A percentile compares a stretch with the other conserved stretches of the same genome.
Evolutionary conservation across 768 basidiomycete species (phyloP).

Genomic region (Cystobasidium onofrii): DNA sequence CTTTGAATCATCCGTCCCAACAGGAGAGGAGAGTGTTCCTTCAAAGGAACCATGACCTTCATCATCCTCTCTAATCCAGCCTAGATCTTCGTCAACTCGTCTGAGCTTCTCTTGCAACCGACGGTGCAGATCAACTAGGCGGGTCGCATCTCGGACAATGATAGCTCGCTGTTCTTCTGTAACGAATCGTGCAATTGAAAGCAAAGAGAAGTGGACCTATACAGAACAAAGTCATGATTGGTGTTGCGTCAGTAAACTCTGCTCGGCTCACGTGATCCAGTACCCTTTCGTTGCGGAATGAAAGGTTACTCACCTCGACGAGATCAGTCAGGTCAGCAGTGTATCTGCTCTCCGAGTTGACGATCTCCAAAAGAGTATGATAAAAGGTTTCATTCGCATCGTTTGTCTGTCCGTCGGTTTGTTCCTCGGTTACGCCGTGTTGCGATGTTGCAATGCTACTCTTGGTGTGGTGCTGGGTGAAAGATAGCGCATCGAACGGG

Average conservation of each 20-base stretch:
- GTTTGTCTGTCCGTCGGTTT: not conserved
- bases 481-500: not conserved
- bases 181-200: slow-evolving; percentile 38
- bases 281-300: no score
- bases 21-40: not conserved
- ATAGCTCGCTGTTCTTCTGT: slow-evolving; percentile 31
- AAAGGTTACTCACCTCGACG: slow-evolving; percentile 63
- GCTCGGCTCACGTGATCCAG: no score
- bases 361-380: slow-evolving; percentile 74
- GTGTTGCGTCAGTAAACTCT: not conserved
- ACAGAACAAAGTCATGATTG: not conserved
- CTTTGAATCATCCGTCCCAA: not conserved
- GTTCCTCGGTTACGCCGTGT: not conserved
- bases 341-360: slow-evolving; percentile 77
- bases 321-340: slow-evolving; percentile 67
- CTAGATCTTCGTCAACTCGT: slow-evolving; percentile 33
- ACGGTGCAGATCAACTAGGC: slow-evolving; percentile 38
- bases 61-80: slow-evolving; percentile 29
- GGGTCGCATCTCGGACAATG: slow-evolving; percentile 37
- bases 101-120: slow-evolving; percentile 32
- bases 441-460: not conserved
- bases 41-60: not conserved
- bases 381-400: slow-evolving; percentile 46
- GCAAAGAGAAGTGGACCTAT: slow-evolving; percentile 42
- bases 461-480: not conserved